A percentile compares a stretch with the other conserved stretches of the same genome.
Conservation (phyloP, 2,329 filamentous ascomycete species). For the Camptophora hylomeconis region DNA sequence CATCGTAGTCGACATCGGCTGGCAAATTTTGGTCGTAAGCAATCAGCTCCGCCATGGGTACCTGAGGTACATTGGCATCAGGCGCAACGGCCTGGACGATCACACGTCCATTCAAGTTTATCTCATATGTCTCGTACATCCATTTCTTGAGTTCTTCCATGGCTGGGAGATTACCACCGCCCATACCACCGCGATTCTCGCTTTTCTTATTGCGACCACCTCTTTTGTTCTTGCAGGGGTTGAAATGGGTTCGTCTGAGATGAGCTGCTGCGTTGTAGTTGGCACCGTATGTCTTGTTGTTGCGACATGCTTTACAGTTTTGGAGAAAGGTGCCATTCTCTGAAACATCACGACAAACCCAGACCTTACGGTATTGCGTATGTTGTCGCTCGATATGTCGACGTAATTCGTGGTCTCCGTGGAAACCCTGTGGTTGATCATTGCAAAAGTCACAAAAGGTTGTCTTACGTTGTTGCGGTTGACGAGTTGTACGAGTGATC, state of each 20-base stretch:
- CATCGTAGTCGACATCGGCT: no score
- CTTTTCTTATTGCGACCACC: slow-evolving; percentile 45
- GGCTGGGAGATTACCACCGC: slow-evolving; percentile 46
- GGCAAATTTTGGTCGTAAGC: no score
- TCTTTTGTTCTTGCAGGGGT: slow-evolving; percentile 44
- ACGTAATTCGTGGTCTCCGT: slow-evolving; percentile 71
- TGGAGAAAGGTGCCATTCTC: slow-evolving; percentile 51
- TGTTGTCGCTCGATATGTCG: slow-evolving; percentile 60
- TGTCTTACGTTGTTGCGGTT: slow-evolving; percentile 48
- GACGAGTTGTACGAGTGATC: slow-evolving; percentile 42
- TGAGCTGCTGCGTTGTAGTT: slow-evolving; percentile 95
- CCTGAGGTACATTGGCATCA: slow-evolving; percentile 8
- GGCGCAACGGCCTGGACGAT: slow-evolving; percentile 13
- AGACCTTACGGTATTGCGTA: slow-evolving; percentile 43
- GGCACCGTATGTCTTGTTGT: slow-evolving; percentile 67
- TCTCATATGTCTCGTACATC: slow-evolving; percentile 45
- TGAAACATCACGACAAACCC: slow-evolving; percentile 49
- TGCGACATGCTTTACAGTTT: slow-evolving; percentile 72
- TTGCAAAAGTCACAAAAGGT: slow-evolving; percentile 56
- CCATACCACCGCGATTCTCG: slow-evolving; percentile 48
- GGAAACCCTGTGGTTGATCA: slow-evolving; percentile 64
- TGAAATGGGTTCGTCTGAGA: slow-evolving; percentile 77
- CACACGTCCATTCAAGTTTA: slow-evolving; percentile 16
- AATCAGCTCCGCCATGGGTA: no score
- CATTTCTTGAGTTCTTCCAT: slow-evolving; percentile 49